A percentile compares a stretch with the other conserved stretches of the same genome.
phyloP scores from a whole-genome alignment of 805 yeast species.

The Pichia scutulata region DNA sequence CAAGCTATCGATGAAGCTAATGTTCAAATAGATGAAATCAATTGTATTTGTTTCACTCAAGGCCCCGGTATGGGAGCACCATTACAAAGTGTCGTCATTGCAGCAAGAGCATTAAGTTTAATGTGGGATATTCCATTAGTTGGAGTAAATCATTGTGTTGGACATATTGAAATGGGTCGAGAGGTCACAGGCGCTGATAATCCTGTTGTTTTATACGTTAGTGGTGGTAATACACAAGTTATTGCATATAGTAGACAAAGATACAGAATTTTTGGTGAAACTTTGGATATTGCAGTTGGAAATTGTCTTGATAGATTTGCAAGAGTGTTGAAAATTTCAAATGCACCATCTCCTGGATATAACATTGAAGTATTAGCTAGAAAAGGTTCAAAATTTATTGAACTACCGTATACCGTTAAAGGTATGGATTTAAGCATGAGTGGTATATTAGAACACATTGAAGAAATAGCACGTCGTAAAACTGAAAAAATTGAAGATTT shows the following conservation, averaged over 20 bases:
- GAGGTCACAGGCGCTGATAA: slow-evolving; percentile 97
- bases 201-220: slow-evolving; percentile 93
- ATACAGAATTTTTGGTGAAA: slow-evolving; percentile 98
- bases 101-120: slow-evolving; percentile 78
- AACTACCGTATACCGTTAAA: slow-evolving; percentile 91
- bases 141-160: slow-evolving; percentile 96
- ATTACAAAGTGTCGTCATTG: slow-evolving; percentile 81
- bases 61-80: slow-evolving; percentile 99
- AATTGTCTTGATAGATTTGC: slow-evolving; percentile 96
- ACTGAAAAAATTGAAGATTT: slow-evolving; percentile 48
- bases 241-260: slow-evolving; percentile 92
- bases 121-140: slow-evolving; percentile 79
- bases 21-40: slow-evolving; percentile 43
- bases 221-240: slow-evolving; percentile 98
- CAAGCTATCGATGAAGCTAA: slow-evolving; percentile 57
- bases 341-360: slow-evolving; percentile 95
- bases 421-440: slow-evolving; percentile 98
- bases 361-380: slow-evolving; percentile 93
- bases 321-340: slow-evolving; percentile 77
- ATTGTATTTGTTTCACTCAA: slow-evolving; percentile 87
- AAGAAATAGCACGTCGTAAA: slow-evolving; percentile 35
- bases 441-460: slow-evolving; percentile 85
- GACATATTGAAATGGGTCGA: slow-evolving; percentile 98
- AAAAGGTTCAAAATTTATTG: slow-evolving; percentile 53
- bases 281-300: slow-evolving; percentile 95